Percentiles rank a stretch among this genome's conserved stretches.
Evolutionary conservation across 2,329 filamentous ascomycete genomes (phyloP).

Genomic region (Fusarium burgessii): DNA sequence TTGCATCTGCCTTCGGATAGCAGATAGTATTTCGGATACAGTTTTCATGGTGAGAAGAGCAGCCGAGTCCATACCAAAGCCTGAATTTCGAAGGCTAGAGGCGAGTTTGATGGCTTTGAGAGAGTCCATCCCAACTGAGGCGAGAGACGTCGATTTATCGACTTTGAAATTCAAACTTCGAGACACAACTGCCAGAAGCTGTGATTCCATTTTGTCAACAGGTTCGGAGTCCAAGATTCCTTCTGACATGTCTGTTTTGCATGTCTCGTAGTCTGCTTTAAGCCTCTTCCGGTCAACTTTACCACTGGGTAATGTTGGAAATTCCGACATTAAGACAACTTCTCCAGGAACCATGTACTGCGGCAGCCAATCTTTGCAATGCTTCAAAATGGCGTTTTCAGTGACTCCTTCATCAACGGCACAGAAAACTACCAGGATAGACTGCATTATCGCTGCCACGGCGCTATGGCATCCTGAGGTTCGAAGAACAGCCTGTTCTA

Average conservation of each 20-base stretch:
- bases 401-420: constrained; percentile 59
- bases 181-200: constrained; percentile 57
- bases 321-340: constrained; percentile 70
- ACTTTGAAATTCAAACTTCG: constrained; percentile 56
- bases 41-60: constrained; percentile 70
- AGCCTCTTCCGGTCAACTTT: constrained; percentile 81
- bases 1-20: constrained; percentile 11
- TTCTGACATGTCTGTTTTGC: constrained; percentile 24
- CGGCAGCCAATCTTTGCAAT: constrained; percentile 81
- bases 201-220: constrained; percentile 37
- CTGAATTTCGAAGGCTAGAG: constrained; percentile 69
- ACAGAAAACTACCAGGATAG: constrained; percentile 81
- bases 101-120: constrained; percentile 64
- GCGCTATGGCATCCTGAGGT: constrained; percentile 72
- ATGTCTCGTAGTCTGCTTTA: constrained; percentile 59
- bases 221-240: constrained; percentile 22
- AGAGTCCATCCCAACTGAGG: constrained; percentile 74
- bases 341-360: constrained; percentile 86
- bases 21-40: constrained; percentile 49
- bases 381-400: constrained; percentile 62
- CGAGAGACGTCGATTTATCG: constrained; percentile 57
- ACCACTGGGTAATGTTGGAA: constrained; percentile 84
- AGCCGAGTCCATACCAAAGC: constrained; percentile 67
- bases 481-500: constrained; percentile 76
- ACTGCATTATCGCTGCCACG: constrained; percentile 74